Conservation (phyloP, 148 eudicot species). For the Chenopodium album region DNA sequence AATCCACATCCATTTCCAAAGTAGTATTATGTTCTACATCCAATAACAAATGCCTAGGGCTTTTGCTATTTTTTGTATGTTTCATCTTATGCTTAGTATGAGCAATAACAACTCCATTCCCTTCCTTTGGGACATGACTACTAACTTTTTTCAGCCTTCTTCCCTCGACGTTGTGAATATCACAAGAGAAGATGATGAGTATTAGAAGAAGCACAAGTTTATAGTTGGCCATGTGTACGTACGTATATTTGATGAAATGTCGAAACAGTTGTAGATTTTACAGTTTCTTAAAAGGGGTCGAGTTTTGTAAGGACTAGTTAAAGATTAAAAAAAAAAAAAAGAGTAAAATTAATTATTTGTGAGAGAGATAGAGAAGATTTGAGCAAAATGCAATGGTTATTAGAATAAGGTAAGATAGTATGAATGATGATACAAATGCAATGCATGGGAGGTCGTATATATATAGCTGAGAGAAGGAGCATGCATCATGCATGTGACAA, state of each 20-base stretch:
- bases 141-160: not conserved
- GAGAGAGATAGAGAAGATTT: not conserved
- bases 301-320: no score
- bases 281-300: no score
- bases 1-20: slow-evolving; percentile 24
- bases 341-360: not conserved
- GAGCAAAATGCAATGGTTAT: not conserved
- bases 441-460: not conserved
- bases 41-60: not conserved
- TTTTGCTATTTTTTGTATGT: not conserved
- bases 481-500: slow-evolving; percentile 10
- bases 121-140: not conserved
- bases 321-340: no score
- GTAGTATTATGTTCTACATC: not conserved
- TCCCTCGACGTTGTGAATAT: slow-evolving; percentile 9
- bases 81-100: not conserved
- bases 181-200: slow-evolving; percentile 12
- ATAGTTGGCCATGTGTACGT: not conserved
- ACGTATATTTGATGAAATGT: not conserved
- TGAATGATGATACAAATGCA: not conserved
- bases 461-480: not conserved
- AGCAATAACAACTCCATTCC: not conserved
- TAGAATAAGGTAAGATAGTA: no score
- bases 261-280: no score
- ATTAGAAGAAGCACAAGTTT: not conserved